Conservation (phyloP, 208 protist species). For the Tritrichomonas musculus region DNA sequence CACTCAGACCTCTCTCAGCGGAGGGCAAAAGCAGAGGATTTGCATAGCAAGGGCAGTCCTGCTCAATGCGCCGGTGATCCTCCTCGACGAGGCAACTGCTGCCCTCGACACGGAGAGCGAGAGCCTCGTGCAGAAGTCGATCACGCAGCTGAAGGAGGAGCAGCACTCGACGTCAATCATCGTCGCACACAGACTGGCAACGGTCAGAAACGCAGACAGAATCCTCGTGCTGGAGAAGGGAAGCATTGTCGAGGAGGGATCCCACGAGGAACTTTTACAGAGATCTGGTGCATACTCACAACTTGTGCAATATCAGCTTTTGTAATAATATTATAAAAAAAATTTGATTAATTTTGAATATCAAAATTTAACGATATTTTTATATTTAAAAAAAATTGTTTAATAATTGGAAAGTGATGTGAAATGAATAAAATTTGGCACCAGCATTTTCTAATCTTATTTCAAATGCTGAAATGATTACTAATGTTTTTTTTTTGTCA, state of each 20-base stretch:
- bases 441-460: too few species aligned
- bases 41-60: constrained; percentile 86
- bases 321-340: too few species aligned
- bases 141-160: neutral
- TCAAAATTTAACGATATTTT: too few species aligned
- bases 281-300: neutral
- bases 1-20: neutral
- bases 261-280: neutral
- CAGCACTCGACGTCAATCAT: neutral
- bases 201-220: neutral
- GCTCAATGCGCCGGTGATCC: constrained; percentile 68
- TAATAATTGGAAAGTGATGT: too few species aligned
- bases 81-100: constrained; percentile 83
- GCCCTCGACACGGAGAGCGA: neutral
- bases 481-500: too few species aligned
- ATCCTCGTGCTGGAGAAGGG: neutral
- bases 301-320: neutral
- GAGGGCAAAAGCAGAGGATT: constrained; percentile 82
- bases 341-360: too few species aligned
- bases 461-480: too few species aligned
- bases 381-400: too few species aligned
- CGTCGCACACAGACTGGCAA: neutral
- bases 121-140: neutral
- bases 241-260: neutral
- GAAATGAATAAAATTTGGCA: too few species aligned